Percentiles rank a stretch among this genome's conserved stretches.
phyloP scores from a whole-genome alignment of 768 basidiomycete species.

The Hygrophorus russula region DNA sequence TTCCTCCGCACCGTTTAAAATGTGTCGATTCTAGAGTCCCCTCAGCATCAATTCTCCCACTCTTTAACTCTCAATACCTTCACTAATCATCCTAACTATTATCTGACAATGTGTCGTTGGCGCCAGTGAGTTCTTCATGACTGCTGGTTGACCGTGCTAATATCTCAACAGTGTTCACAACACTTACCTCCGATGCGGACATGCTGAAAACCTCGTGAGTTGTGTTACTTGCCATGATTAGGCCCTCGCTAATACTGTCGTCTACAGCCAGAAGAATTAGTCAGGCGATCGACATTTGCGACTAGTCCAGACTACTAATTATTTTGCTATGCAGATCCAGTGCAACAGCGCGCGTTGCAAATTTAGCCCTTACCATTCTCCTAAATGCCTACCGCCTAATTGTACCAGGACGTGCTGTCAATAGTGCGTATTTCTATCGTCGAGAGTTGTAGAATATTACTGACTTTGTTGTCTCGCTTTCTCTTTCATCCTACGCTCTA shows the following conservation, averaged over 20 bases:
- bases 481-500: constrained; percentile 4
- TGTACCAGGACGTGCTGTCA: constrained; percentile 35
- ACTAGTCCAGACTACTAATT: background rate
- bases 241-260: background rate
- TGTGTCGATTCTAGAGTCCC: too few species aligned
- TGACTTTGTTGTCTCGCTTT: constrained; percentile 1
- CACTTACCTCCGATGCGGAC: constrained; percentile 36
- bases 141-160: background rate
- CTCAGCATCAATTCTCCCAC: background rate
- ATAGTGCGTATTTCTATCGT: constrained; percentile 25
- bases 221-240: background rate
- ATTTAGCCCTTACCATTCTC: constrained; percentile 39
- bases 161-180: constrained; percentile 28
- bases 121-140: constrained; percentile 33
- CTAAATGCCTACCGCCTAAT: constrained; percentile 20
- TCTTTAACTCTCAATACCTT: constrained; percentile 1
- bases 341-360: constrained; percentile 37
- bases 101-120: constrained; percentile 34
- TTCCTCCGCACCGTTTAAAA: too few species aligned
- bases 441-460: constrained; percentile 1
- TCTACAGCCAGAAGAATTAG: constrained; percentile 18
- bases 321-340: constrained; percentile 22
- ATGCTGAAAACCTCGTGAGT: constrained; percentile 32
- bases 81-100: constrained; percentile 7
- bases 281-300: constrained; percentile 8